Base-by-base conservation (phyloP, 2,329 filamentous ascomycete genomes). In the Ilyonectria sp. region DNA sequence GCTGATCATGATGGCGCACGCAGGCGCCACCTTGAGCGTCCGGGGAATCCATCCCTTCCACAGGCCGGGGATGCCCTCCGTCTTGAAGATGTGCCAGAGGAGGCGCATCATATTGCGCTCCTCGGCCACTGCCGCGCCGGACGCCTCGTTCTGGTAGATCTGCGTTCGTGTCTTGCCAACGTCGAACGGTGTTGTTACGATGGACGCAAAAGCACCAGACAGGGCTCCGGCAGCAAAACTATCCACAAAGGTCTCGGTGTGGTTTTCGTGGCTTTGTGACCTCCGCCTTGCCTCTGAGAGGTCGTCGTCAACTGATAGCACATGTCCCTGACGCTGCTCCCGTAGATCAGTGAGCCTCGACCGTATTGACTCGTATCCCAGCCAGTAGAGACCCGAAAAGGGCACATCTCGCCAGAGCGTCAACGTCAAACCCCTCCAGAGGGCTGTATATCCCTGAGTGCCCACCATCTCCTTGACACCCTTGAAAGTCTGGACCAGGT, bases 1-100 rank as follows among this genome's bases (percentile, higher is more conserved):
- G 79, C 94, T 97, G 78, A 99, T 98, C 96, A 99, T 99, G 79
- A 99, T 98, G 31, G 96, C 96, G 81, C 96, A 99, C 0, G 95
- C 94, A 1, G 96, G 96, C 1, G 96, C 95, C 6, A 99, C 95
- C 80, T 98, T 98, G 68, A 98, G 85, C 72, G 94, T 97, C 44
- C 96, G 87, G 0, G 96, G 94, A 26, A 94, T 92, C 94, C 95
- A 98, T 49, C 96, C 96, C 74, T 87, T 93, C 89, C 97, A 98
- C 6, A 99, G 83, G 0, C 96, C 96, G 1, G 88, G 79, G 17
- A 90, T 79, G 2, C 96, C 96, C 81, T 98, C 95, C 60, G 92
- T 92, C 74, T 89, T 88, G 84, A 95, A 97, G 58, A 99, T 98
- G 75, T 97, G 94, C 86, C 90, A 91, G n/a, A 99, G 84, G 67